phyloP scores from a whole-genome alignment of 73 alveolate species.

The Paramecium caudatum region DNA sequence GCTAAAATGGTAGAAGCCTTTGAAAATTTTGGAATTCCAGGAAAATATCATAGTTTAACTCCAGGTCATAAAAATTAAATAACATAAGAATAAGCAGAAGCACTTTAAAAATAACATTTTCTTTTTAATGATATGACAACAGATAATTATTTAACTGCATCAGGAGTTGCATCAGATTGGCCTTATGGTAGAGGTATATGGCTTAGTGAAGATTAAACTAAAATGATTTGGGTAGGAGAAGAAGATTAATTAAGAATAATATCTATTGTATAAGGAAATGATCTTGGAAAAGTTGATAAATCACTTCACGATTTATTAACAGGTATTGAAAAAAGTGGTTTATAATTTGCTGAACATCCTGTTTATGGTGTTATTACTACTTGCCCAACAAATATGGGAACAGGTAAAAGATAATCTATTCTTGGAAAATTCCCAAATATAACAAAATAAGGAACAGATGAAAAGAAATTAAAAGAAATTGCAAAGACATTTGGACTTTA shows the following conservation, averaged over 20 bases:
- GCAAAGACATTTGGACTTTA: not conserved
- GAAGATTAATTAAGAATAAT: slow-evolving; percentile 6
- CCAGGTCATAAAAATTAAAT: slow-evolving; percentile 7
- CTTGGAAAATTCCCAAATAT: not conserved
- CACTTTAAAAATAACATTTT: not conserved
- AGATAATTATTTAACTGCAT: not conserved
- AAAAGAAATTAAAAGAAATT: not conserved
- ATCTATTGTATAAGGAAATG: not conserved
- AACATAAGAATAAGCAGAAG: not conserved
- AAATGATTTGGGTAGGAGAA: slow-evolving; percentile 29
- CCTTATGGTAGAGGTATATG: not conserved
- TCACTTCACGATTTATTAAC: not conserved
- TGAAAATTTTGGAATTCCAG: not conserved
- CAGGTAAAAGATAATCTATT: not conserved
- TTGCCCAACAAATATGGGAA: not conserved
- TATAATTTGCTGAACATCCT: not conserved
- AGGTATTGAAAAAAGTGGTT: slow-evolving; percentile 28
- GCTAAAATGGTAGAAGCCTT: not conserved
- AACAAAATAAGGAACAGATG: not conserved
- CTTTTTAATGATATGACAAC: not conserved
- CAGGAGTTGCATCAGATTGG: slow-evolving; percentile 15
- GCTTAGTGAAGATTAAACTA: slow-evolving; percentile 2
- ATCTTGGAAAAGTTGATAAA: not conserved
- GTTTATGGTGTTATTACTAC: not conserved
- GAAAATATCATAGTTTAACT: slow-evolving; percentile 20